Conservation (phyloP, 352 stramenopile genomes). For the Globisporangium paddicum region DNA sequence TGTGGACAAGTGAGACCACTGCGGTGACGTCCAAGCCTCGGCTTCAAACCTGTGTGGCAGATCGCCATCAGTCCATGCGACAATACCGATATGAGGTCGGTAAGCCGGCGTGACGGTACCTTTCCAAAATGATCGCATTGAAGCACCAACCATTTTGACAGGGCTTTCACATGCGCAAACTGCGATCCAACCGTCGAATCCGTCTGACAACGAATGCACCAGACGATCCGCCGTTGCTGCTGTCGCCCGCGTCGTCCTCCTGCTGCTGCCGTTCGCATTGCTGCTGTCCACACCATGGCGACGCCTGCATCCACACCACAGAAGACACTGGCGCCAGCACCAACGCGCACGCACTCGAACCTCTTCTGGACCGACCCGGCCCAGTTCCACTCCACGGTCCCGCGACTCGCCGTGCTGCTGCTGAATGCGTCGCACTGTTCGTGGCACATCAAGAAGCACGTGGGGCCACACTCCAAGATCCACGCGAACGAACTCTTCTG, state of each 20-base stretch:
- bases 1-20: too few species aligned
- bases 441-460: constrained; percentile 30
- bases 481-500: constrained; percentile 50
- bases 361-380: constrained; percentile 45
- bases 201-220: neutral
- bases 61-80: too few species aligned
- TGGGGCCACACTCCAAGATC: constrained; percentile 18
- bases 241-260: neutral
- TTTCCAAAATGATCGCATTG: too few species aligned
- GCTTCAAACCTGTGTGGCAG: too few species aligned
- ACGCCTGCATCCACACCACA: neutral
- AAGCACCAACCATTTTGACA: too few species aligned
- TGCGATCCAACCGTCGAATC: neutral
- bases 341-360: constrained; percentile 33
- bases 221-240: neutral
- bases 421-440: constrained; percentile 46
- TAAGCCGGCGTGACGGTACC: too few species aligned
- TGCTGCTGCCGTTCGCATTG: neutral
- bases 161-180: too few species aligned
- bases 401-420: constrained; percentile 55
- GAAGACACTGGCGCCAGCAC: constrained; percentile 4
- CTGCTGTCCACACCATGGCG: constrained; percentile 3
- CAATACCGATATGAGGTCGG: too few species aligned
- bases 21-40: too few species aligned
- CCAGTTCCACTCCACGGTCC: constrained; percentile 16